These are phyloP conservation scores for Pseudomonodictys pantanalensis DNA, from an alignment of 495 filamentous ascomycete species.

Conservation along the genomic window DNA sequence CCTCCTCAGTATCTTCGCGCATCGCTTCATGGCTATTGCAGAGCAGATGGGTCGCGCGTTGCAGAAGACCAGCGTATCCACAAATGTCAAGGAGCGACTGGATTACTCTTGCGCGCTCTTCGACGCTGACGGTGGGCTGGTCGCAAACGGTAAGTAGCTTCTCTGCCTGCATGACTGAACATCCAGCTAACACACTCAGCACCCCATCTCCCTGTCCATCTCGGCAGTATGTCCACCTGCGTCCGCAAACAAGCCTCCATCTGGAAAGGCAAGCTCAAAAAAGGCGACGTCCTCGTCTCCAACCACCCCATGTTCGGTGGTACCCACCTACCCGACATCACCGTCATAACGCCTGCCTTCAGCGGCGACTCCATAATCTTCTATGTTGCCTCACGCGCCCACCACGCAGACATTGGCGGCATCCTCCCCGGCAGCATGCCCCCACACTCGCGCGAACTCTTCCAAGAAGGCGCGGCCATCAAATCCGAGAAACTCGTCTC, in stretches of 20 bases:
- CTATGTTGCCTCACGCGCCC: slow-evolving; percentile 91
- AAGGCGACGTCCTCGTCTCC: slow-evolving; percentile 89
- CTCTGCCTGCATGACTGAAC: not conserved
- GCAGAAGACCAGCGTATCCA: slow-evolving; percentile 96
- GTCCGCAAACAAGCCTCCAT: slow-evolving; percentile 90
- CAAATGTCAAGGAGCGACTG: slow-evolving; percentile 95
- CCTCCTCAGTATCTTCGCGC: slow-evolving; percentile 91
- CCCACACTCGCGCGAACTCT: slow-evolving; percentile 87
- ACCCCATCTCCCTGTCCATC: slow-evolving; percentile 89
- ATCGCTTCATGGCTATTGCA: slow-evolving; percentile 98
- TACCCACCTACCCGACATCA: slow-evolving; percentile 87
- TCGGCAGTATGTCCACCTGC: slow-evolving; percentile 93
- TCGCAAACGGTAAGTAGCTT: slow-evolving; percentile 66
- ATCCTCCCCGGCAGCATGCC: slow-evolving; percentile 97
- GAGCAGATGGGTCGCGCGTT: slow-evolving; percentile 96
- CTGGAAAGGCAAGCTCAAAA: slow-evolving; percentile 84
- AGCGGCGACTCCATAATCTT: slow-evolving; percentile 85
- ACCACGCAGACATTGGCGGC: slow-evolving; percentile 96
- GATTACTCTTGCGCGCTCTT: slow-evolving; percentile 98
- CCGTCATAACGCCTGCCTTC: slow-evolving; percentile 91
- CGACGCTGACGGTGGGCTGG: slow-evolving; percentile 82
- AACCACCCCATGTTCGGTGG: slow-evolving; percentile 96
- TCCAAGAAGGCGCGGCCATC: slow-evolving; percentile 91
- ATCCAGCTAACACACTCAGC: slow-evolving; percentile 43
- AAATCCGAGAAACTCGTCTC: slow-evolving; percentile 92